Evolutionary conservation across 1,139 yeast genomes (phyloP).

Genomic region (Sporopachydermia cereana): DNA sequence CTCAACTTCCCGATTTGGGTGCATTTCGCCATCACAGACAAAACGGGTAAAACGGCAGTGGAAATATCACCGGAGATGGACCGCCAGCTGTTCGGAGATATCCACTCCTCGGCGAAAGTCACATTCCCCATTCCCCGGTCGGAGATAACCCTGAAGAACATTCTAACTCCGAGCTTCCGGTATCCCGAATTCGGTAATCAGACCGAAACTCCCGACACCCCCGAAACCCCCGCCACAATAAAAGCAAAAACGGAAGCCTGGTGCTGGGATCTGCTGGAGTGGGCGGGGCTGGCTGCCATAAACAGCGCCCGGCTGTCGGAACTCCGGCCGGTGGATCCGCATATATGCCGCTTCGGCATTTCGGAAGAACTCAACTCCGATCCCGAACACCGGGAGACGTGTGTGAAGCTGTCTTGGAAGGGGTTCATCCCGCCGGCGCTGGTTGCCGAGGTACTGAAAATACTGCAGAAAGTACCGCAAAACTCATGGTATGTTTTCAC

Average conservation of each 20-base stretch:
- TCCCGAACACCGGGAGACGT: neutral
- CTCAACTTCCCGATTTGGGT: conserved; percentile 9
- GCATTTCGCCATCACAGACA: conserved; percentile 6
- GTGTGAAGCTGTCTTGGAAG: neutral
- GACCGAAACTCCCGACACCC: neutral
- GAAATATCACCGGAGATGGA: neutral
- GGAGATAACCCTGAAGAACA: neutral
- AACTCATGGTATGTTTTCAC: neutral
- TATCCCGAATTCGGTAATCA: neutral
- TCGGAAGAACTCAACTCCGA: neutral
- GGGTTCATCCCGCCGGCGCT: neutral
- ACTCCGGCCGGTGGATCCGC: neutral
- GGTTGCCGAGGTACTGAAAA: neutral
- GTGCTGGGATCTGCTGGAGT: conserved; percentile 6
- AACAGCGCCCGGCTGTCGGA: neutral
- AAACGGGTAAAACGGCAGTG: neutral
- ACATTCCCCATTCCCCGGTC: neutral
- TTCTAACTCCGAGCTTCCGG: neutral
- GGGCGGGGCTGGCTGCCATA: conserved; percentile 4
- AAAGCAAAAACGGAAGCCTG: conserved; percentile 4
- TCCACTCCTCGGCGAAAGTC: neutral
- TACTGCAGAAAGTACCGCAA: neutral
- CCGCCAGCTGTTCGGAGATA: neutral
- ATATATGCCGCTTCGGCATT: neutral
- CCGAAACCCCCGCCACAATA: neutral